phyloP scores from a whole-genome alignment of 73 alveolate species.

The Paramecium primaurelia region DNA sequence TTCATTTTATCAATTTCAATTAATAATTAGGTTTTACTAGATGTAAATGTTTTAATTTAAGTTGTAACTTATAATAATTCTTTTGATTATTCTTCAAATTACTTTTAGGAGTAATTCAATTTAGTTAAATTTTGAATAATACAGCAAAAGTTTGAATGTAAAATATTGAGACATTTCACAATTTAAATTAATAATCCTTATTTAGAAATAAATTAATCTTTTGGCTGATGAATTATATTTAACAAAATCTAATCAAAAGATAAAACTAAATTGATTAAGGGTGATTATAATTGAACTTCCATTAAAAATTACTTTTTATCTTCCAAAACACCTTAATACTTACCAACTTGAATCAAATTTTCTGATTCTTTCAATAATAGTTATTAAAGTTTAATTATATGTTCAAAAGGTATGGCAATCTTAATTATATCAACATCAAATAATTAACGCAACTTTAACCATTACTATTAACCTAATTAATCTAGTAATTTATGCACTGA shows the following conservation, averaged over 20 bases:
- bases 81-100: too few relatives aligned
- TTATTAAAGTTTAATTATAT: background rate
- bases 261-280: background rate
- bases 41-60: too few relatives aligned
- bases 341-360: background rate
- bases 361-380: background rate
- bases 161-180: too few relatives aligned
- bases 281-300: background rate
- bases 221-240: slow-evolving; percentile 4
- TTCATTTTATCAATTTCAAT: too few relatives aligned
- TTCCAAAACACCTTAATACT: background rate
- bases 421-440: background rate
- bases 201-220: background rate
- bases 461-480: background rate
- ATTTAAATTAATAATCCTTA: too few relatives aligned
- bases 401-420: background rate
- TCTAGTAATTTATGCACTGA: background rate
- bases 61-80: too few relatives aligned
- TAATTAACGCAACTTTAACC: background rate
- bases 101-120: too few relatives aligned
- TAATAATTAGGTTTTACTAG: too few relatives aligned
- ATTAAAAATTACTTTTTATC: slow-evolving; percentile 1
- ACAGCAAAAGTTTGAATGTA: too few relatives aligned
- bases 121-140: too few relatives aligned
- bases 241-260: background rate